These are phyloP conservation scores for Zymoseptoria brevis DNA, from an alignment of 2,329 filamentous ascomycete genomes.

Conservation along the genomic window DNA sequence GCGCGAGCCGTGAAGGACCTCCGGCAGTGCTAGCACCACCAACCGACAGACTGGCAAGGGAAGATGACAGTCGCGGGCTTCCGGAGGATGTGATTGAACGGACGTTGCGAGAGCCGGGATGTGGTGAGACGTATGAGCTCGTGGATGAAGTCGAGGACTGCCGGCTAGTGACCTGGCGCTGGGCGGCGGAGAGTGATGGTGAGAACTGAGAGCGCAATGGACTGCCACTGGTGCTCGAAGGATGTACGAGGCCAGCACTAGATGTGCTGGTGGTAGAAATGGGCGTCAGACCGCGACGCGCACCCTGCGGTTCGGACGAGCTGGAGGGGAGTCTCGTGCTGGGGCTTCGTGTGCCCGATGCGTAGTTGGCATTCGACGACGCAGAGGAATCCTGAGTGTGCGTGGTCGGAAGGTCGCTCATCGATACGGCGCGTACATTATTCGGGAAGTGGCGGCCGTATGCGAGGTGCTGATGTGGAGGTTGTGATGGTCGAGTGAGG, in stretches of 20 bases:
- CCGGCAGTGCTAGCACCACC: constrained; percentile 46
- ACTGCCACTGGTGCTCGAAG: constrained; percentile 36
- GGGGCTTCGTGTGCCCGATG: constrained; percentile 37
- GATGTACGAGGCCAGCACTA: constrained; percentile 27
- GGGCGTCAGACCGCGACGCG: constrained; percentile 51
- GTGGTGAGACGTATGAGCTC: constrained; percentile 47
- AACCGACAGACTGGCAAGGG: constrained; percentile 46
- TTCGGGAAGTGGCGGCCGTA: constrained; percentile 6
- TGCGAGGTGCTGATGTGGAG: background rate
- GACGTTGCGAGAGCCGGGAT: constrained; percentile 45
- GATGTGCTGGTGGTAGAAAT: constrained; percentile 43
- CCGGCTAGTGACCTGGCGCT: constrained; percentile 45
- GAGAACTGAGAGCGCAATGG: constrained; percentile 45
- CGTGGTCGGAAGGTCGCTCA: constrained; percentile 44
- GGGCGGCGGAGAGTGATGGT: constrained; percentile 43
- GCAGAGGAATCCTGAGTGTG: constrained; percentile 17
- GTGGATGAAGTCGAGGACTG: constrained; percentile 48
- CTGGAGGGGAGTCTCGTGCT: constrained; percentile 50
- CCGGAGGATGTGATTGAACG: constrained; percentile 39
- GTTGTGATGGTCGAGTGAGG: background rate
- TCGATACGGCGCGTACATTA: constrained; percentile 35
- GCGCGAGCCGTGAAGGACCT: constrained; percentile 48
- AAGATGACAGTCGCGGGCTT: constrained; percentile 47
- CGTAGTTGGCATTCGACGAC: constrained; percentile 20
- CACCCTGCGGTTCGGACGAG: constrained; percentile 46